phyloP scores from a whole-genome alignment of 441 rosid genomes.

The Populus hybrid region DNA sequence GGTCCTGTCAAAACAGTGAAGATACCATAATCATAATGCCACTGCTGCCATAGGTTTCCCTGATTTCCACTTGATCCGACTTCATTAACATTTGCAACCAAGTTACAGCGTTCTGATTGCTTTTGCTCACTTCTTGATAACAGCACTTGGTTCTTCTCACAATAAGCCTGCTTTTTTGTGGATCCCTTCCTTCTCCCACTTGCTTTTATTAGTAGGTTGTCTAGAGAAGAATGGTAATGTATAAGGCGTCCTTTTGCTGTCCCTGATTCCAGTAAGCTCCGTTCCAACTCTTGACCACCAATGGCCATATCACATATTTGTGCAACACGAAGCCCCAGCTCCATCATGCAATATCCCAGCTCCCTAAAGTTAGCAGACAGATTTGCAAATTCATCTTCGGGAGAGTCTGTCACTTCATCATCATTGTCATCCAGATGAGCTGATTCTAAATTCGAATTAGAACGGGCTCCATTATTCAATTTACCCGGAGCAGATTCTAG shows the following conservation, averaged over 20 bases:
- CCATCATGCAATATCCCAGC: slow-evolving; percentile 77
- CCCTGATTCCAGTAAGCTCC: slow-evolving; percentile 61
- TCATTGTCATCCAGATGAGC: slow-evolving; percentile 6
- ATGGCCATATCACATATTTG: slow-evolving; percentile 64
- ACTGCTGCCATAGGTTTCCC: slow-evolving; percentile 75
- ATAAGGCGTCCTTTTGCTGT: slow-evolving; percentile 82
- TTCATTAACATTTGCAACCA: slow-evolving; percentile 20
- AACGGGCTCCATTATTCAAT: slow-evolving; percentile 8
- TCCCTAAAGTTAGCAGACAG: slow-evolving; percentile 51
- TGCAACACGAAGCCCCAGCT: slow-evolving; percentile 64
- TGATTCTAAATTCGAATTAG: slow-evolving; percentile 13
- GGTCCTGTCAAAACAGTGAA: slow-evolving; percentile 91
- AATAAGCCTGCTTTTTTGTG: slow-evolving; percentile 16
- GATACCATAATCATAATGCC: slow-evolving; percentile 94
- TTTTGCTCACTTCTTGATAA: slow-evolving; percentile 14
- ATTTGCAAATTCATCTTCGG: slow-evolving; percentile 38
- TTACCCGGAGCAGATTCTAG: slow-evolving; percentile 28
- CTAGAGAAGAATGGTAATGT: slow-evolving; percentile 73
- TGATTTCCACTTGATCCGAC: slow-evolving; percentile 19
- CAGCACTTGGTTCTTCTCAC: slow-evolving; percentile 18
- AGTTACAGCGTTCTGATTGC: slow-evolving; percentile 13
- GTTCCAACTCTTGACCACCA: slow-evolving; percentile 66
- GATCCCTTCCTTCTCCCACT: slow-evolving; percentile 30
- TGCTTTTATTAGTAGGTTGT: slow-evolving; percentile 38
- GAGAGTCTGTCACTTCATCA: slow-evolving; percentile 8